phyloP scores from a whole-genome alignment of 2,329 filamentous ascomycete species.

The Grosmannia clavigera region DNA sequence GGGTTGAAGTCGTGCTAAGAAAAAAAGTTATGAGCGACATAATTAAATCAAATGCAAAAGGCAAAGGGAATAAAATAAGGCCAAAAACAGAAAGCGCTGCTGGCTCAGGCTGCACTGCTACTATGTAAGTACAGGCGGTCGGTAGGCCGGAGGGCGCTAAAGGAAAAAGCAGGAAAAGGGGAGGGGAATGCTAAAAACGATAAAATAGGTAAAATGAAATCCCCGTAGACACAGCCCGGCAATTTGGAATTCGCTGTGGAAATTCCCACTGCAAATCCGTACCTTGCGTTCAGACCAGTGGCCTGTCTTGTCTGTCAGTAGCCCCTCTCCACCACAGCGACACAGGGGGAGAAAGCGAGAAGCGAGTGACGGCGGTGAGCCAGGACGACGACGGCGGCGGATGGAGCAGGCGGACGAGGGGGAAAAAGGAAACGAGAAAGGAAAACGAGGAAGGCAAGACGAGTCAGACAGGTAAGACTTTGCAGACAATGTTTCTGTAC shows the following conservation, averaged over 20 bases:
- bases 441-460: background rate
- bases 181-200: background rate
- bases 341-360: too few species aligned
- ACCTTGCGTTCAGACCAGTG: too few species aligned
- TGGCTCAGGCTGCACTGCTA: background rate
- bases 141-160: conserved; percentile 6
- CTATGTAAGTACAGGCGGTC: background rate
- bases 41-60: background rate
- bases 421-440: background rate
- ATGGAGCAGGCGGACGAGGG: background rate
- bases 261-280: too few species aligned
- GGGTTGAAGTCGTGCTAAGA: background rate
- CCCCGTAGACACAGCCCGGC: background rate
- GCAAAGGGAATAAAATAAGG: background rate
- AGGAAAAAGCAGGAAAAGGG: conserved; percentile 1
- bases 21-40: conserved; percentile 1
- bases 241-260: background rate
- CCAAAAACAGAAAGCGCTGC: background rate
- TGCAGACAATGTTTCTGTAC: too few species aligned
- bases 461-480: background rate
- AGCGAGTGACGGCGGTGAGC: too few species aligned
- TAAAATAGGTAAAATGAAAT: background rate
- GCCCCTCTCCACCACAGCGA: too few species aligned
- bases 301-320: too few species aligned
- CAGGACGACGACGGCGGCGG: background rate